phyloP scores from a whole-genome alignment of 176 grass and related monocot genomes.

The Carex scoparia region DNA sequence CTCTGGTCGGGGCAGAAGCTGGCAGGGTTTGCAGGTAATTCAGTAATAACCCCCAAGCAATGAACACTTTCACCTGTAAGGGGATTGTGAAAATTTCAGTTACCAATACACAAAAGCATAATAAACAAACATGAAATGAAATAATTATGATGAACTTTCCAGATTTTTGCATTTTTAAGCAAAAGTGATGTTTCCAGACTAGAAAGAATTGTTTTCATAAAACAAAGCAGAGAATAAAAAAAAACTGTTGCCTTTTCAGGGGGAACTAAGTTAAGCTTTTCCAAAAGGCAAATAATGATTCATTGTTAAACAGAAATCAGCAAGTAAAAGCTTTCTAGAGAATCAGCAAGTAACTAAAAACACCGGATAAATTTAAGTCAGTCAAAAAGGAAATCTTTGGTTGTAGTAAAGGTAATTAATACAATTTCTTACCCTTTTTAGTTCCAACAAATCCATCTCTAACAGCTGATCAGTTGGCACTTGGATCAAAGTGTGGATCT shows the following conservation, averaged over 20 bases:
- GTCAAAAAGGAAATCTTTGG: background rate
- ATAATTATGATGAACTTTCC: background rate
- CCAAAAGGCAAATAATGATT: constrained; percentile 13
- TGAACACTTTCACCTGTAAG: constrained; percentile 67
- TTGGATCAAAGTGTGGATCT: constrained; percentile 61
- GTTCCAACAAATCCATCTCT: constrained; percentile 57
- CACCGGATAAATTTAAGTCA: background rate
- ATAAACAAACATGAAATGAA: constrained; percentile 13
- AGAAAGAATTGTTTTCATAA: background rate
- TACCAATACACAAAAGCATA: background rate
- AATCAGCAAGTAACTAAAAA: background rate
- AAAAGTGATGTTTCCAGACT: background rate
- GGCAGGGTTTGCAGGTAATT: constrained; percentile 55
- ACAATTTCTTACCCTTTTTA: constrained; percentile 50
- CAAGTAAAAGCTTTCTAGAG: background rate
- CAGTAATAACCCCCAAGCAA: constrained; percentile 70
- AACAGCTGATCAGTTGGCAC: constrained; percentile 52
- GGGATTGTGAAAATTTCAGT: constrained; percentile 13
- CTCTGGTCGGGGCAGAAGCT: constrained; percentile 44
- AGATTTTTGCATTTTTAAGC: background rate
- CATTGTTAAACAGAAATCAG: background rate
- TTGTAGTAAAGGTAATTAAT: background rate
- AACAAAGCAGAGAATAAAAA: background rate
- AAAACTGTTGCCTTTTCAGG: background rate
- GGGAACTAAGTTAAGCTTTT: background rate